Conservation (phyloP, 1,139 yeast species). For the Barnettozyma hawaiiensis region DNA sequence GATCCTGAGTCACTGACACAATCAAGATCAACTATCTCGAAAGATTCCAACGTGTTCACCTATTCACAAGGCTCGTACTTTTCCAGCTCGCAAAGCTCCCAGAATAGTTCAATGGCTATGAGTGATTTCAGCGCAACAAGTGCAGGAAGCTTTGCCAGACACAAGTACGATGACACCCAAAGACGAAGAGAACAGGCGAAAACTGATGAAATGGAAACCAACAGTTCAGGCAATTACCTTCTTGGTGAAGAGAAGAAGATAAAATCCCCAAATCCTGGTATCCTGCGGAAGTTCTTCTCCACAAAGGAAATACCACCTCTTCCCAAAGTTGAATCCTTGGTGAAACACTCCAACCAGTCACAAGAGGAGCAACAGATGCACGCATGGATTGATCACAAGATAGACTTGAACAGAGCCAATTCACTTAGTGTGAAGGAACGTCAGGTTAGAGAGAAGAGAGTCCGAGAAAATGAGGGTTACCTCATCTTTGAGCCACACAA, state of each 20-base stretch:
- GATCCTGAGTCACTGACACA: slow-evolving; percentile 27
- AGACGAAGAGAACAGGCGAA: slow-evolving; percentile 13
- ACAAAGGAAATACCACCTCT: slow-evolving; percentile 25
- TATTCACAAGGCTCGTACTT: slow-evolving; percentile 27
- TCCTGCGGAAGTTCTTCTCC: slow-evolving; percentile 17
- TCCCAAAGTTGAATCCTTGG: slow-evolving; percentile 23
- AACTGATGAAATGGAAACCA: slow-evolving; percentile 18
- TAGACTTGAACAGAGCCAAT: slow-evolving; percentile 70
- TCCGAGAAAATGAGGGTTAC: slow-evolving; percentile 52
- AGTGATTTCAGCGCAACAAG: slow-evolving; percentile 81
- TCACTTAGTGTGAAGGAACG: slow-evolving; percentile 68
- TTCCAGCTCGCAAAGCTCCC: slow-evolving; percentile 23
- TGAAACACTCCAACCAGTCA: slow-evolving; percentile 7
- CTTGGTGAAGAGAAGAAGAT: slow-evolving; percentile 21
- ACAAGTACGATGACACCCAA: slow-evolving; percentile 47
- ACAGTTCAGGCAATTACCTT: slow-evolving; percentile 24
- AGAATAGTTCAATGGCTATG: slow-evolving; percentile 35
- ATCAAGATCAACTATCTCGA: slow-evolving; percentile 22
- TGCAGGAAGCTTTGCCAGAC: slow-evolving; percentile 80
- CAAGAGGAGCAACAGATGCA: slow-evolving; percentile 21
- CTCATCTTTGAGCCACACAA: slow-evolving; percentile 26
- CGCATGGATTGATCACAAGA: slow-evolving; percentile 45
- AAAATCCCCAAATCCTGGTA: slow-evolving; percentile 12
- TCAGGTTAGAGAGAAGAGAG: slow-evolving; percentile 60
- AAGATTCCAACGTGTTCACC: slow-evolving; percentile 24